A percentile compares a stretch with the other conserved stretches of the same genome.
phyloP scores from a whole-genome alignment of 1,284 basidiomycete species.

The Ceratorhiza oryzae-sativae region DNA sequence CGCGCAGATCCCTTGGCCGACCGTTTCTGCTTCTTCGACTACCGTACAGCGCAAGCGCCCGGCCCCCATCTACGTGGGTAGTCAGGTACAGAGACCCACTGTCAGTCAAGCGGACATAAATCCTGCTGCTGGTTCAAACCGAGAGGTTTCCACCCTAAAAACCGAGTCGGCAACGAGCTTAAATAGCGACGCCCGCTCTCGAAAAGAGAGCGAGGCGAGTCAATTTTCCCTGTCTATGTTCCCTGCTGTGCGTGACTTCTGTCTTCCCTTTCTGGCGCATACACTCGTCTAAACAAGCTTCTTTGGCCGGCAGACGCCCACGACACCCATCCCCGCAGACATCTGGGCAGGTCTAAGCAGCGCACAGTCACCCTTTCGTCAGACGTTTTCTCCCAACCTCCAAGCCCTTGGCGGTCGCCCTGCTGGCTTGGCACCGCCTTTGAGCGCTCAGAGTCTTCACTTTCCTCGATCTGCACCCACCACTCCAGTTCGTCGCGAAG shows the following conservation, averaged over 20 bases:
- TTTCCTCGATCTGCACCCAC: background rate
- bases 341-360: background rate
- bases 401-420: background rate
- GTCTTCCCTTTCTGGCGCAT: background rate
- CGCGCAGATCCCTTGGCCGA: background rate
- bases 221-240: constrained; percentile 20
- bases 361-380: background rate
- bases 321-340: constrained; percentile 2
- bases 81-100: constrained; percentile 16
- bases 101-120: background rate
- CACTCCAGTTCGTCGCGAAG: background rate
- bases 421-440: background rate
- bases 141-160: background rate
- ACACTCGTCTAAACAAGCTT: background rate
- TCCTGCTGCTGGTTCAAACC: constrained; percentile 2
- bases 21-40: background rate
- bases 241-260: constrained; percentile 4
- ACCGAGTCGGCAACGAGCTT: background rate
- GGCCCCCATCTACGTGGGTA: constrained; percentile 26
- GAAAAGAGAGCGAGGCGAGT: constrained; percentile 7
- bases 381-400: background rate
- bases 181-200: background rate
- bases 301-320: background rate
- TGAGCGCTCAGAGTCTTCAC: background rate
- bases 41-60: background rate